Evolutionary conservation across 495 filamentous ascomycete genomes (phyloP), one percentile per base, ranked within the genome.

Genomic region (Chaetomium fimeti): DNA sequence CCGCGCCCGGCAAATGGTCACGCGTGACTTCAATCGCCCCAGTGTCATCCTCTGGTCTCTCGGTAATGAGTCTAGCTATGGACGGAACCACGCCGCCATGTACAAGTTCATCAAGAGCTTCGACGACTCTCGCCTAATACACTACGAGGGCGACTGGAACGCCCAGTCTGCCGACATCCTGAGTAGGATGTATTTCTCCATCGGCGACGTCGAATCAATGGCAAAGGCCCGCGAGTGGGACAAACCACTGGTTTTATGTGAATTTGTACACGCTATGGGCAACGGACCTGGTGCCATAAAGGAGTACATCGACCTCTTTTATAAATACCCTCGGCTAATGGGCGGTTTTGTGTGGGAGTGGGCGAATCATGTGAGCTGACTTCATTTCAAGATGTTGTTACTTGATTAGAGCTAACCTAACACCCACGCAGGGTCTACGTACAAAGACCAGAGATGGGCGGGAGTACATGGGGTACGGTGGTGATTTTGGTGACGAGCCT

Each of bases 261-360:
- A 91, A 68, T 92, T 83, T 64, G 82, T 77, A 4, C 88, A 90
- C 72, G 87, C 89, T 2, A 90, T 91, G 88, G 89, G 89, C 0
- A 91, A 90, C 66, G 89, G 88, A 0, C 89, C 89, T 0, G 89
- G 89, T 0, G 83, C 77, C 1, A 75, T 90, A 27, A 80, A 85
- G 57, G 89, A 90, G 70, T 91, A 91, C 66, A 76, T 86, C n/a
- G 83, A 90, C 12, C 76, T 82, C 1, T 91, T 89, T 69, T 84
- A 85, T 68, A 82, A 82, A 56, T 79, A 88, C 60, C 84, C 80
- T 4, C 77, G 84, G 12, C 73, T 91, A 0, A 86, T 89, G 75
- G 89, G 89, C 8, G 89, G 89, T 0, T 91, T 87, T 60, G 84
- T 89, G 0, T 91, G 89, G 89, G 89, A 90, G 69, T 91, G 88